Conservation (phyloP, 163 green algal genomes). For the Volvox carteri region DNA sequence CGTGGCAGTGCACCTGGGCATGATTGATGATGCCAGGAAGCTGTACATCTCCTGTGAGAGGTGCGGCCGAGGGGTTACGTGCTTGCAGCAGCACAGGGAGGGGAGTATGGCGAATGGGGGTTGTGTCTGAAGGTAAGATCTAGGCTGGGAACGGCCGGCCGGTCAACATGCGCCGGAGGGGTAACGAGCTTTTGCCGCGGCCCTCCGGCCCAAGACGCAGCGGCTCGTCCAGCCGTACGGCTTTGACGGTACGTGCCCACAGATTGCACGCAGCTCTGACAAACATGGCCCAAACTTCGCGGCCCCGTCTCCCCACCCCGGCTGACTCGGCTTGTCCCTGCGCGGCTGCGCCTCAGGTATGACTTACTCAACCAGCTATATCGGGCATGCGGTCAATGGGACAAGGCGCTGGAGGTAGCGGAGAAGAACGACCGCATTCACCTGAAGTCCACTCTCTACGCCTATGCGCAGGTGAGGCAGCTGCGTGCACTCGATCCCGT, state of each 20-base stretch:
- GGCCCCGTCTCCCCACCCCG: background rate
- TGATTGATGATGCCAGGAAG: slow-evolving; percentile 80
- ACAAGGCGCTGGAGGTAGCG: slow-evolving; percentile 79
- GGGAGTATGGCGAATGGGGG: too few relatives aligned
- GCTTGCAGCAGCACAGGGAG: too few relatives aligned
- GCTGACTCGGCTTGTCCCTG: background rate
- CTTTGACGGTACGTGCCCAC: too few relatives aligned
- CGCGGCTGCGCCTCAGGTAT: slow-evolving; percentile 21
- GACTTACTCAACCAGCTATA: slow-evolving; percentile 77
- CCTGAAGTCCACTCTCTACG: slow-evolving; percentile 78
- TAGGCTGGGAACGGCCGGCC: too few relatives aligned
- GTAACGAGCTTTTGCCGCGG: too few relatives aligned
- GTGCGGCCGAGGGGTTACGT: slow-evolving; percentile 46
- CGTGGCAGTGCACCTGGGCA: slow-evolving; percentile 83
- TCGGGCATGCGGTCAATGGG: slow-evolving; percentile 78
- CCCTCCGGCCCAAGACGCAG: too few relatives aligned
- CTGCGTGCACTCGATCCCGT: background rate
- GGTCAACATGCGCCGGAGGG: too few relatives aligned
- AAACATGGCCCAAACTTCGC: too few relatives aligned
- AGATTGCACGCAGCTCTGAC: too few relatives aligned
- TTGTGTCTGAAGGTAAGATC: too few relatives aligned
- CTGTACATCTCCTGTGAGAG: slow-evolving; percentile 73
- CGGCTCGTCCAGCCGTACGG: too few relatives aligned
- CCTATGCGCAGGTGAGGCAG: slow-evolving; percentile 69
- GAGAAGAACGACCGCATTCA: slow-evolving; percentile 85